Percentiles rank a stretch among this genome's conserved stretches.
Evolutionary conservation across 805 yeast genomes (phyloP).

Genomic region (Ogataea pilisensis): DNA sequence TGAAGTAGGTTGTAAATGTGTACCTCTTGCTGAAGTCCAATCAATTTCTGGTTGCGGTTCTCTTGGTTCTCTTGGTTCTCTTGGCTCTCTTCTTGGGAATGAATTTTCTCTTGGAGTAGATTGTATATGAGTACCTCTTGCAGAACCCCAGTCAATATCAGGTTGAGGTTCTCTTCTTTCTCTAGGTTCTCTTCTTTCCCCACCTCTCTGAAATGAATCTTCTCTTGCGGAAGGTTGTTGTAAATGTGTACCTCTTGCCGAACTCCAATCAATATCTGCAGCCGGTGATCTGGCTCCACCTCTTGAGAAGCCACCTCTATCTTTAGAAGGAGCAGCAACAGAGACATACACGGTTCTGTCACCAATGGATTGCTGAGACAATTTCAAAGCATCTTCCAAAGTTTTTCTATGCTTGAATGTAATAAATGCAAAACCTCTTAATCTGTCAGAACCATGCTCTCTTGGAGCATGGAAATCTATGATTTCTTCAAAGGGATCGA

Average conservation of each 20-base stretch:
- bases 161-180: slow-evolving; percentile 47
- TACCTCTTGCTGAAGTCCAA: slow-evolving; percentile 40
- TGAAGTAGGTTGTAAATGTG: slow-evolving; percentile 6
- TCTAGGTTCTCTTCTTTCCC: slow-evolving; percentile 25
- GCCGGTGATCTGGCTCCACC: slow-evolving; percentile 20
- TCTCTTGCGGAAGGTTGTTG: slow-evolving; percentile 9
- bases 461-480: slow-evolving; percentile 68
- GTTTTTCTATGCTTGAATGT: slow-evolving; percentile 43
- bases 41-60: slow-evolving; percentile 46
- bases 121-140: slow-evolving; percentile 32
- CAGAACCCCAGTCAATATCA: slow-evolving; percentile 55
- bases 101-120: slow-evolving; percentile 27
- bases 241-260: slow-evolving; percentile 15
- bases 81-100: slow-evolving; percentile 21
- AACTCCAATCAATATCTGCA: slow-evolving; percentile 56
- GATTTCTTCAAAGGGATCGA: slow-evolving; percentile 48
- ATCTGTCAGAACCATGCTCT: slow-evolving; percentile 60
- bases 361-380: slow-evolving; percentile 40
- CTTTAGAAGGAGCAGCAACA: slow-evolving; percentile 56
- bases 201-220: slow-evolving; percentile 24
- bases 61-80: slow-evolving; percentile 31
- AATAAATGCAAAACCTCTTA: slow-evolving; percentile 55
- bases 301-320: slow-evolving; percentile 33
- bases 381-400: slow-evolving; percentile 48
- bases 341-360: slow-evolving; percentile 50